Evolutionary conservation across 1,284 basidiomycete species (phyloP), one percentile per base, ranked within the genome.

Genomic region (Ganoderma sinense): DNA sequence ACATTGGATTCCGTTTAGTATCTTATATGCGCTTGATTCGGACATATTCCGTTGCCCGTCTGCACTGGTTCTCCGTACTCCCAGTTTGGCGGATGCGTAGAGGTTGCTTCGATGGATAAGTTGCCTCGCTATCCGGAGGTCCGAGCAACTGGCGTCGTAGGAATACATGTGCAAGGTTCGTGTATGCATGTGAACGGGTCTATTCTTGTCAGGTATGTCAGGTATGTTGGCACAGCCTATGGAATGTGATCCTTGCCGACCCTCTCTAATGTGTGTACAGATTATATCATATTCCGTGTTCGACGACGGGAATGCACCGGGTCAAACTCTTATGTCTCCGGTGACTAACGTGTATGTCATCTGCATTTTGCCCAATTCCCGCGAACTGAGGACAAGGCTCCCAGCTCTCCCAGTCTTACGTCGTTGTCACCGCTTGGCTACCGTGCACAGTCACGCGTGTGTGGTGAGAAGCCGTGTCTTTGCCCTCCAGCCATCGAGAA

Each of bases 1-100:
- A 36, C 62, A 23, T 36, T 51, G 62, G 45, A 63, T 53, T 63
- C 45, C 29, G 45, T 29, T 36, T 31, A 40, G 36, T 64, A 64
- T 64, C 63, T 64, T 64, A 55, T 56, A 41, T 41, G 51, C 63
- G 33, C 31, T 29, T 39, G 29, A 33, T 51, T 16, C 33, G 43
- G 45, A 51, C 48, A 53, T 26, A 23, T 53, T 26, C 23, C 48
- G n/a, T 14, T 23, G 23, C 23, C 48, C 48, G 48, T 53, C 48
- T 26, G 13, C 11, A 6, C 11, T 53, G 10, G 48, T 14, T 5
- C 8, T 14, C 48, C 13, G 48, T 53, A 4, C n/a, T 26, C 23
- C 26, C 23, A n/a, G 4, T 13, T 23, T 53, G 11, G 48, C 48
- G 11, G 48, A 53, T 26, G 11, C 23, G 23, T 13, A 23, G 11